Percentiles rank a stretch among this genome's conserved stretches.
These are phyloP conservation scores for Aspergillus texensis DNA, from an alignment of 2,329 filamentous ascomycete species.

Conservation along the genomic window DNA sequence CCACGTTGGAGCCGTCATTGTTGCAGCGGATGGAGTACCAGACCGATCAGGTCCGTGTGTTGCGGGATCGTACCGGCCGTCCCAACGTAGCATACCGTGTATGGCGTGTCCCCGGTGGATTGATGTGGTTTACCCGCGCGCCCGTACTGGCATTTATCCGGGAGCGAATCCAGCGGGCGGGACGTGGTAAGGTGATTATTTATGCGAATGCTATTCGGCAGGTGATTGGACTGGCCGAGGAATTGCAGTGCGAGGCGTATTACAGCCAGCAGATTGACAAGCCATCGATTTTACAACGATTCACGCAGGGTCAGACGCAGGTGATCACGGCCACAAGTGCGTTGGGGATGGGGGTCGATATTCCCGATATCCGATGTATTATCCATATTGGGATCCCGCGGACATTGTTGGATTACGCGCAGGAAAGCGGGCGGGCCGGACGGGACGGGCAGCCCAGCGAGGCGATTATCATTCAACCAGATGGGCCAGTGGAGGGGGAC, in stretches of 20 bases:
- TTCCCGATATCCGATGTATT: conserved; percentile 14
- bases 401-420: conserved; percentile 8
- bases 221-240: not conserved
- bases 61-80: no score
- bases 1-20: not conserved
- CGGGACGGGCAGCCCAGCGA: no score
- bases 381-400: conserved; percentile 9
- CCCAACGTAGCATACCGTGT: conserved; percentile 9
- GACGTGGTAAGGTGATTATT: not conserved
- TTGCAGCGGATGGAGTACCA: conserved; percentile 3
- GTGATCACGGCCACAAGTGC: conserved; percentile 5
- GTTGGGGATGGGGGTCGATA: conserved; percentile 14
- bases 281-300: no score
- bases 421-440: no score
- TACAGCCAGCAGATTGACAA: not conserved
- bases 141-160: not conserved
- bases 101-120: not conserved
- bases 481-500: no score
- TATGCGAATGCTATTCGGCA: not conserved
- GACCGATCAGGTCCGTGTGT: not conserved
- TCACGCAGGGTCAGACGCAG: no score
- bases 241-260: not conserved
- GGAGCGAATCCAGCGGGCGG: not conserved
- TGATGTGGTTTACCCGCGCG: not conserved
- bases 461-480: no score